Evolutionary conservation across 805 yeast species (phyloP).

Genomic region (Wilhelminamyces savonicus): DNA sequence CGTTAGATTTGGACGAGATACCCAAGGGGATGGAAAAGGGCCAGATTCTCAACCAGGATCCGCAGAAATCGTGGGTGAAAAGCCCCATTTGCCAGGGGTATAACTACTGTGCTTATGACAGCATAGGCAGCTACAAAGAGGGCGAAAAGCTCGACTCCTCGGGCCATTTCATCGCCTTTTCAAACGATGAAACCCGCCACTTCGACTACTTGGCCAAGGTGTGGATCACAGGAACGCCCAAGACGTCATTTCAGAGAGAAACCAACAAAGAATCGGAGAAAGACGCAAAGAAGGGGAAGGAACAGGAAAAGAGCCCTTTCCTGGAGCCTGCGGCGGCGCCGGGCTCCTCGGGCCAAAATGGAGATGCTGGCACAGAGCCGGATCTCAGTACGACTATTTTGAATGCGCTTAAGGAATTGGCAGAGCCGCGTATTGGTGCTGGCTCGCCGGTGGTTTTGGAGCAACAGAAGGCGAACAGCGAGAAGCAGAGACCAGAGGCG

Average conservation of each 20-base stretch:
- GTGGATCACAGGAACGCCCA: slow-evolving; percentile 23
- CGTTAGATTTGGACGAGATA: slow-evolving; percentile 28
- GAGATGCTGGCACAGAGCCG: too few relatives aligned
- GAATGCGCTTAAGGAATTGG: too few relatives aligned
- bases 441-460: background rate
- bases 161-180: slow-evolving; percentile 21
- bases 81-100: slow-evolving; percentile 28
- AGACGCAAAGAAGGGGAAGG: slow-evolving; percentile 1
- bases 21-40: slow-evolving; percentile 5
- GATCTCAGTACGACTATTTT: too few relatives aligned
- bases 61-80: slow-evolving; percentile 40
- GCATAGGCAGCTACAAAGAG: slow-evolving; percentile 14
- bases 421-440: background rate
- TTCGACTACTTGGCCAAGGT: slow-evolving; percentile 29
- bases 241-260: background rate
- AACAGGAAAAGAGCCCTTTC: background rate
- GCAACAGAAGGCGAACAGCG: background rate
- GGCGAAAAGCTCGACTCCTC: slow-evolving; percentile 8
- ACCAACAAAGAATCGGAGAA: slow-evolving; percentile 1
- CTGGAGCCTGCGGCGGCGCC: too few relatives aligned
- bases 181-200: slow-evolving; percentile 4
- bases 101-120: slow-evolving; percentile 34
- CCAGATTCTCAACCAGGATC: slow-evolving; percentile 19
- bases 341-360: too few relatives aligned
- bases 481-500: background rate